phyloP scores from a whole-genome alignment of 2,329 filamentous ascomycete species.

The Curvularia spicifera region DNA sequence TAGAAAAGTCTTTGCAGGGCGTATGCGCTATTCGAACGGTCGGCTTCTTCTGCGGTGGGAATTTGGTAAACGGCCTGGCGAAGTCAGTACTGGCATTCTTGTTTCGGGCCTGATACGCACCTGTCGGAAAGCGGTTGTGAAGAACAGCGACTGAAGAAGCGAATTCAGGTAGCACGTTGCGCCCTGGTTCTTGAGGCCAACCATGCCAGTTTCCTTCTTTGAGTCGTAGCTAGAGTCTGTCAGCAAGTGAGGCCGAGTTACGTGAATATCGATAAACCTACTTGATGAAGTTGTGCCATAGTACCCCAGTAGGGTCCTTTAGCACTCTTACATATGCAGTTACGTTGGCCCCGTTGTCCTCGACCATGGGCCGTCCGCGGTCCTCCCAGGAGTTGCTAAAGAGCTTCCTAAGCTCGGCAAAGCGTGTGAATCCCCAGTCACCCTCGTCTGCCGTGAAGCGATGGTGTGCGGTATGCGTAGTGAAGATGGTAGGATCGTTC shows the following conservation, averaged over 20 bases:
- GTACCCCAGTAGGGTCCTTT: conserved; percentile 84
- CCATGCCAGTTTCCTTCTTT: conserved; percentile 98
- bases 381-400: conserved; percentile 81
- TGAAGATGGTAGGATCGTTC: conserved; percentile 84
- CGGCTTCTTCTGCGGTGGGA: conserved; percentile 84
- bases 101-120: conserved; percentile 52
- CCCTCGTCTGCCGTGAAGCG: conserved; percentile 95
- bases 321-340: conserved; percentile 83
- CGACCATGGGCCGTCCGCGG: conserved; percentile 71
- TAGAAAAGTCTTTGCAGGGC: conserved; percentile 94
- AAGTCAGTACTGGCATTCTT: conserved; percentile 8
- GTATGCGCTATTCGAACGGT: conserved; percentile 86
- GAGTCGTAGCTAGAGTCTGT: conserved; percentile 73
- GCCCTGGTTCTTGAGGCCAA: conserved; percentile 95
- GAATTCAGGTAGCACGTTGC: conserved; percentile 67
- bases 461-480: conserved; percentile 82
- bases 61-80: conserved; percentile 93
- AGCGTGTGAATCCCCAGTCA: conserved; percentile 98
- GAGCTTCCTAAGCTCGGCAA: conserved; percentile 84
- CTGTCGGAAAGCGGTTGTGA: conserved; percentile 87
- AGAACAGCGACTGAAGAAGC: conserved; percentile 55
- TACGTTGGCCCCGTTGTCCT: conserved; percentile 78
- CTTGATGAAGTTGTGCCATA: conserved; percentile 91
- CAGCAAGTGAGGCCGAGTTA: neutral
- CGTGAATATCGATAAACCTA: conserved; percentile 31